Evolutionary conservation across 1,284 basidiomycete genomes (phyloP), one percentile per base, ranked within the genome.

Genomic region (Ceratobasidium sp.): DNA sequence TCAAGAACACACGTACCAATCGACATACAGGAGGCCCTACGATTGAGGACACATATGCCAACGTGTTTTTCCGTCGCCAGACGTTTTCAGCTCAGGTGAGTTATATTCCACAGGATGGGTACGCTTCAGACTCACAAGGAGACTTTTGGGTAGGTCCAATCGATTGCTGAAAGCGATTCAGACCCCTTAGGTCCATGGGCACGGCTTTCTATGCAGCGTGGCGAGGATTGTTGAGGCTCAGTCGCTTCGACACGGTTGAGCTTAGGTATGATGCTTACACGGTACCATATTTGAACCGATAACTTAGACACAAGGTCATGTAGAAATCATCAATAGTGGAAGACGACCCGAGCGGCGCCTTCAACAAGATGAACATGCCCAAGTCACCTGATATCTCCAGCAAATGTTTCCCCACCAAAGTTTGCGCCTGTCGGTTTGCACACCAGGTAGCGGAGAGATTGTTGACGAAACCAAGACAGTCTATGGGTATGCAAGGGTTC

Each of bases 31-130:
- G 21, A 32, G 62, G 62, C n/a, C n/a, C n/a, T 26, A 41, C n/a
- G 26, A 48, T 65, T 46, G 62, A 65, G 46, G 46, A 65, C 14
- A 65, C 46, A 16, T 52, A 52, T 26, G 48, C 62, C 8, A 65
- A 65, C 46, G 39, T 48, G 12, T 53, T 48, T 52, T 52, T 65
- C 48, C 62, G 46, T 26, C 45, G 26, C 30, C 62, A 65, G 62
- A 28, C 39, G 34, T 34, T 59, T 41, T 39, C 57, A 23, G 21
- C 34, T 23, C 18, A 59, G 57, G 57, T 59, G 43, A n/a, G 36
- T 4, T 59, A 59, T n/a, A 41, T 14, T 21, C 39, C 28, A 53
- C n/a, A n/a, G n/a, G 46, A 23, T 12, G 28, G 14, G 28, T 26
- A 53, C 28, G 26, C 23, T 26, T 12, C 12, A 12, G 50, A 26